Base-by-base conservation (phyloP, 345 rosid species). In the Noccaea bulbosa region DNA sequence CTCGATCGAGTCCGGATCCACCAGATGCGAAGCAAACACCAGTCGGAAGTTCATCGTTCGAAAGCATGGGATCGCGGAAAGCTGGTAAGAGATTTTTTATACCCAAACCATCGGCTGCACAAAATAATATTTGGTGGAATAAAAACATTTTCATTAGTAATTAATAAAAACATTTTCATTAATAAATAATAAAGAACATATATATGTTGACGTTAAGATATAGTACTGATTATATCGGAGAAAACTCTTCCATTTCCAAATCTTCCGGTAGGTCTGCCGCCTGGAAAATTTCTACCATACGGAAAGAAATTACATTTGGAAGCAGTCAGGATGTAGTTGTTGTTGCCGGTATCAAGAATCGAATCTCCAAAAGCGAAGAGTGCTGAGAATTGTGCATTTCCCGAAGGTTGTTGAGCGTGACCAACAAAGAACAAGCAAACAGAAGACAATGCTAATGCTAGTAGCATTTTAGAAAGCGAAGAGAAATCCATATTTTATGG, bases 341-440 rank as follows among this genome's bases (percentile, higher is more conserved):
- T 87, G 69, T 87, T 89, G 5, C 90, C 87, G 8, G 92, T 58
- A 72, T 85, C 90, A 0, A 83, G 74, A 1, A 85, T 75, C 6
- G 92, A 89, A 60, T 89, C 96, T 2, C 96, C 92, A 9, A 89
- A 87, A 16, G 62, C 76, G 11, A 74, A 17, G 24, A 67, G 55
- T 4, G 77, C 58, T 24, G 65, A 6, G 47, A 72, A 40, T 39
- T 30, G 11, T 48, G 39, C 33, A 37, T 48, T 70, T 27, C 8
- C 59, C 49, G 50, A 40, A 30, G 32, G 15, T 30, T 43, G 17
- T 41, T 54, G 62, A 6, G 61, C 75, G 22, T 50, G 8, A 16
- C 60, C 44, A 32, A 61, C 60, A 62, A 9, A 27, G 30, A 49
- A 30, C 7, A 49, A 50, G 43, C 24, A 50, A 20, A 32, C 24